These are phyloP conservation scores for Trifolium subterraneum DNA, from an alignment of 306 rosid genomes.

Conservation along the genomic window DNA sequence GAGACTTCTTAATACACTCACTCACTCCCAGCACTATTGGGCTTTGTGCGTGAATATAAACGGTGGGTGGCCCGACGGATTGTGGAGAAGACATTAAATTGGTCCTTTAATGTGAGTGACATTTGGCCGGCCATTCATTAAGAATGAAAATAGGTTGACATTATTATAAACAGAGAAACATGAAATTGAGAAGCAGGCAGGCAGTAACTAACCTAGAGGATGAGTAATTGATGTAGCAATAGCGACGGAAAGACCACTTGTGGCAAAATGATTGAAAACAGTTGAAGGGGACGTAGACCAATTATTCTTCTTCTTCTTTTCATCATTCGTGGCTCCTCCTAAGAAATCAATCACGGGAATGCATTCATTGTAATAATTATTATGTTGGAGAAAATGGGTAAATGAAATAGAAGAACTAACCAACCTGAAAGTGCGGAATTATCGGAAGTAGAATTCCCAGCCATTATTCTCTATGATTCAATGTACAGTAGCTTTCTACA, in stretches of 20 bases:
- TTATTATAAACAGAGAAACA: too few relatives aligned
- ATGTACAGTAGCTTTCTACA: neutral
- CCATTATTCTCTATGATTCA: constrained; percentile 37
- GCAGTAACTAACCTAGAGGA: constrained; percentile 64
- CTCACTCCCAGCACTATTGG: too few relatives aligned
- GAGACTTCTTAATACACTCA: too few relatives aligned
- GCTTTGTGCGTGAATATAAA: too few relatives aligned
- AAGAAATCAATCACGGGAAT: neutral
- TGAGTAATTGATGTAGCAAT: constrained; percentile 81
- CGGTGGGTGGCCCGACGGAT: too few relatives aligned
- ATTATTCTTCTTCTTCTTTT: constrained; percentile 49
- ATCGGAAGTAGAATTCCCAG: constrained; percentile 49
- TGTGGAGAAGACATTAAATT: too few relatives aligned
- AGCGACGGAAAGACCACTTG: constrained; percentile 88
- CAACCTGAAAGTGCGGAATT: constrained; percentile 51
- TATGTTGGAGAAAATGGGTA: constrained; percentile 20
- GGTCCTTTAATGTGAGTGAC: too few relatives aligned
- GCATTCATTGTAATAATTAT: neutral
- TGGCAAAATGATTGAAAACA: constrained; percentile 69
- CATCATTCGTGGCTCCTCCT: constrained; percentile 36
- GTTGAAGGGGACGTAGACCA: constrained; percentile 72
- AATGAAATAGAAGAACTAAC: too few relatives aligned
- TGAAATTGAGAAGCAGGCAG: neutral
- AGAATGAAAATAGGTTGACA: neutral
- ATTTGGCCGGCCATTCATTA: too few relatives aligned